A percentile compares a stretch with the other conserved stretches of the same genome.
These are phyloP conservation scores for Kazachstania psychrophila DNA, from an alignment of 805 yeast genomes.

Conservation along the genomic window DNA sequence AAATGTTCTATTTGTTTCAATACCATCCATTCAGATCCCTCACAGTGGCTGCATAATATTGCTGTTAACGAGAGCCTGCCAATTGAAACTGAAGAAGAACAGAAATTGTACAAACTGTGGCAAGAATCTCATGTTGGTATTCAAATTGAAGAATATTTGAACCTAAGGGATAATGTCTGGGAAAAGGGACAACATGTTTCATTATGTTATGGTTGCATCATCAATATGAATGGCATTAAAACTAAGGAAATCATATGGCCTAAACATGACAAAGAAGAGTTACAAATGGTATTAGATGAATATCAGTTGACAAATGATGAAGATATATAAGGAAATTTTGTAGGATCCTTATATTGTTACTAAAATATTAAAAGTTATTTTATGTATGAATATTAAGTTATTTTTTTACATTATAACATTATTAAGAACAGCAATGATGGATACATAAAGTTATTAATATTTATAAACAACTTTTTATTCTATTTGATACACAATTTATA, in stretches of 20 bases:
- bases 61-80: conserved; percentile 52
- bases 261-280: conserved; percentile 21
- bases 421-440: background rate
- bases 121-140: conserved; percentile 17
- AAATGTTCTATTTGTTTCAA: conserved; percentile 51
- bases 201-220: conserved; percentile 74
- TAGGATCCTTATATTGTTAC: no score
- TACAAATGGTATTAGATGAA: conserved; percentile 38
- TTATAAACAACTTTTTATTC: background rate
- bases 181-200: conserved; percentile 16
- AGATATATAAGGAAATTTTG: no score
- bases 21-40: conserved; percentile 47
- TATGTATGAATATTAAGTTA: no score
- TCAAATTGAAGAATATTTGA: conserved; percentile 11
- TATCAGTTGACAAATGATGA: conserved; percentile 37
- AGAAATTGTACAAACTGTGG: conserved; percentile 31
- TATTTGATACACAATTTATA: background rate
- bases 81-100: conserved; percentile 37
- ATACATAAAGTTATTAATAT: background rate
- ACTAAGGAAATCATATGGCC: conserved; percentile 35
- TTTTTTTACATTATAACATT: no score
- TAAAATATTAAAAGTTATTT: no score
- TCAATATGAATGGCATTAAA: conserved; percentile 42
- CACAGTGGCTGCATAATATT: conserved; percentile 57
- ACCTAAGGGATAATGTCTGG: conserved; percentile 16